Evolutionary conservation across 2,329 filamentous ascomycete genomes (phyloP), one percentile per base, ranked within the genome.

Genomic region (Fusarium sp.): DNA sequence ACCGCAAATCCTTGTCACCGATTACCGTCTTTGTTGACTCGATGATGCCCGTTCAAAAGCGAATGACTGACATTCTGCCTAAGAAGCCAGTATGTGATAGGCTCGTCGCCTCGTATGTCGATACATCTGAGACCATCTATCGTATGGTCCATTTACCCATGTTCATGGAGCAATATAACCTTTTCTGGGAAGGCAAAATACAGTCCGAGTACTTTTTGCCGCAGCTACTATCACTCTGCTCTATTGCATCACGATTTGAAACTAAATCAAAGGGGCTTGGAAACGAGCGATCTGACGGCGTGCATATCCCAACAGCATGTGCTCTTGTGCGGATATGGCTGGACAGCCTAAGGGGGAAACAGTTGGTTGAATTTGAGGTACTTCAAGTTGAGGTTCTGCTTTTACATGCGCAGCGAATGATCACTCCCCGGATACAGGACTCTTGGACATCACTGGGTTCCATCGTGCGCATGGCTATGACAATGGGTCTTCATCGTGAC

Each of bases 21-120:
- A 88, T 89, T 46, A 81, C 85, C 6, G 86, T 89, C 35, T 89
- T 85, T 71, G 86, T 88, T 32, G 86, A 89, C 71, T 88, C 86
- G n/a, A 86, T 88, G 80, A 86, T 87, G 75, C 86, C 87, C 0
- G 82, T 89, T 5, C 84, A 84, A 61, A 87, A 87, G 75, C 85
- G 87, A 49, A 89, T 89, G 87, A 83, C 82, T 33, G 86, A 89
- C 62, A 87, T 89, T 17, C 73, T 89, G 20, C 87, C 87, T 1
- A 84, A 82, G 35, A 85, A 83, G 73, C 63, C 78, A 2, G 83
- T 86, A 12, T 89, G 87, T 77, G 86, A 88, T 70, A 81, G 83
- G 17, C 81, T 89, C 6, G 71, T 89, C 6, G 78, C 82, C 11
- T 78, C 83, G 3, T 89, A 88, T 69, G 80, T 88, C 56, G 81